Evolutionary conservation across 495 filamentous ascomycete species (phyloP), one percentile per base, ranked within the genome.

Genomic region (Neurospora sp.): DNA sequence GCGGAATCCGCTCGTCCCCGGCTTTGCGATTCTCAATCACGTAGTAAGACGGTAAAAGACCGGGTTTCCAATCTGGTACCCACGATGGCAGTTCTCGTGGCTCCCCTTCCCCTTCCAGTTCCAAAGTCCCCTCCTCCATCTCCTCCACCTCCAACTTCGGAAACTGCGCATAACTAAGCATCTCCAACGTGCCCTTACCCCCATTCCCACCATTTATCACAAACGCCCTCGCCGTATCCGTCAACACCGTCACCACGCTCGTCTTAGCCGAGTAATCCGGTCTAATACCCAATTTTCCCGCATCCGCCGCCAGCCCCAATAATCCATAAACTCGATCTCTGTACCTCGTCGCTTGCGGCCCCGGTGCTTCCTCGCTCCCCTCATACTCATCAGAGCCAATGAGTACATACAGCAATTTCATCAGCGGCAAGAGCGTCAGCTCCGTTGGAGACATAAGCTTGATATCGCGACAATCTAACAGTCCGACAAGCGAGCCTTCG

Each of bases 291-390:
- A 77, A 40, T 6, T 39, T 54, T 12, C 70, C 73, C 44, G 71
- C 73, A 73, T 77, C 73, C 0, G 60, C 70, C 38, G 73, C 75
- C 42, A 77, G 23, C 27, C 73, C 73, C 10, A 76, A 38, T 4
- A 76, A 16, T 18, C 46, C 70, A 71, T 69, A 76, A 0, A 76
- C 27, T n/a, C 73, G 39, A 35, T 76, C 75, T 20, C 71, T 31
- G 1, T 70, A 39, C 60, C 39, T 38, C 62, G 27, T 72, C 3
- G 73, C 75, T 5, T 31, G 23, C 62, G 62, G 39, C 39, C 39
- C 39, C 10, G 27, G 27, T 31, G 8, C 14, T 42, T 7, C 41
- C 1, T 42, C 41, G 16, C 6, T 12, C 39, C 39, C 39, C 11
- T 40, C 16, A 0, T 42, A 42, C 41, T 42, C 41, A 0, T 18